These are phyloP conservation scores for Fagus sylvatica DNA, from an alignment of 306 rosid species.

Conservation along the genomic window DNA sequence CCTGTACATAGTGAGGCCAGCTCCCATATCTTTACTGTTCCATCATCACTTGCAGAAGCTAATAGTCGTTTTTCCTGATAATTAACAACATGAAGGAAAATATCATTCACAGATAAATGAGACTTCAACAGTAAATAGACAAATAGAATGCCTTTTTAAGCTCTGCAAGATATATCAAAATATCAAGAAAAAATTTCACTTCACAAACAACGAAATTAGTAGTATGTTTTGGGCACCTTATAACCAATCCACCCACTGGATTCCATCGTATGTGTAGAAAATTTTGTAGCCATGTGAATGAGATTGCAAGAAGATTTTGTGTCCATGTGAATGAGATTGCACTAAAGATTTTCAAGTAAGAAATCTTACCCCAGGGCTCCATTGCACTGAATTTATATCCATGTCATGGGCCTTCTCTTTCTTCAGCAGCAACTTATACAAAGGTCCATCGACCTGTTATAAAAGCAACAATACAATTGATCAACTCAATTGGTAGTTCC, in stretches of 20 bases:
- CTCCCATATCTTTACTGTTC: conserved; percentile 5
- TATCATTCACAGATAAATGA: not conserved
- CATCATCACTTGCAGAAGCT: conserved; percentile 16
- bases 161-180: not conserved
- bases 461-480: conserved; percentile 11
- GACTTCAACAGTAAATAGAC: not conserved
- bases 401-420: conserved; percentile 78
- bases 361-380: conserved; percentile 90
- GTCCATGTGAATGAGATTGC: not conserved
- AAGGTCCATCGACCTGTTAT: conserved; percentile 62
- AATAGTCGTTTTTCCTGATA: not conserved
- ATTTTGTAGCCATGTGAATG: not conserved
- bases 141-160: not conserved
- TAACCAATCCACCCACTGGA: not conserved
- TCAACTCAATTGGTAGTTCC: conserved; percentile 1
- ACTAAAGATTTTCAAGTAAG: conserved; percentile 2
- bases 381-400: conserved; percentile 82
- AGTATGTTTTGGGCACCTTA: not conserved
- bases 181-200: not conserved
- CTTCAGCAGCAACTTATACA: conserved; percentile 65
- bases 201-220: not conserved
- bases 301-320: not conserved
- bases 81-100: not conserved
- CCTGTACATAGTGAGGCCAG: not conserved
- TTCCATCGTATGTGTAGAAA: not conserved